Conservation (phyloP, 2,329 filamentous ascomycete species). For the Fusarium sp. region DNA sequence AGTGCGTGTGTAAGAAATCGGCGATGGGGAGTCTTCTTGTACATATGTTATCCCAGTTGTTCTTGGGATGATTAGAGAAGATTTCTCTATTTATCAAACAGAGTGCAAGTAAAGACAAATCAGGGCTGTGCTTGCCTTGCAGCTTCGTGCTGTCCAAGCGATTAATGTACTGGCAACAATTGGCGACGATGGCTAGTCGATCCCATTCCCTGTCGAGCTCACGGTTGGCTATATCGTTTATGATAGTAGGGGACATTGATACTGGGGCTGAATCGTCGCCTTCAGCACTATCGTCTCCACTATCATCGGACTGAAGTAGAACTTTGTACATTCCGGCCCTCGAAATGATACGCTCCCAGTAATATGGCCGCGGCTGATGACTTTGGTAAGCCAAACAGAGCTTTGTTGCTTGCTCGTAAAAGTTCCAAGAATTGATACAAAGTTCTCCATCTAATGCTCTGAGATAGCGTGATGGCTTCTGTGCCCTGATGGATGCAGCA, state of each 20-base stretch:
- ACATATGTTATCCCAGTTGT: neutral
- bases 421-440: neutral
- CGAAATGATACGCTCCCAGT: fast-evolving
- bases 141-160: neutral
- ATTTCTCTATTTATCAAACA: neutral
- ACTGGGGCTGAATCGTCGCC: neutral
- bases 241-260: constrained; percentile 1
- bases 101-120: neutral
- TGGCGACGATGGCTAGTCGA: neutral
- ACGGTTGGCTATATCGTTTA: neutral
- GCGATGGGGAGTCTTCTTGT: neutral
- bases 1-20: neutral
- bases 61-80: neutral
- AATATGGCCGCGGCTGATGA: fast-evolving
- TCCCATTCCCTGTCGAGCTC: neutral
- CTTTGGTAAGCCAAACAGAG: neutral
- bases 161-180: neutral
- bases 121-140: fast-evolving
- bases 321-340: neutral
- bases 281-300: neutral
- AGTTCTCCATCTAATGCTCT: neutral
- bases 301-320: neutral
- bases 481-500: fast-evolving
- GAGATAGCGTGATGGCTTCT: neutral
- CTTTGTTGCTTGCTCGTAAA: neutral